phyloP scores from a whole-genome alignment of 441 rosid genomes.

The Syzygium malaccense region DNA sequence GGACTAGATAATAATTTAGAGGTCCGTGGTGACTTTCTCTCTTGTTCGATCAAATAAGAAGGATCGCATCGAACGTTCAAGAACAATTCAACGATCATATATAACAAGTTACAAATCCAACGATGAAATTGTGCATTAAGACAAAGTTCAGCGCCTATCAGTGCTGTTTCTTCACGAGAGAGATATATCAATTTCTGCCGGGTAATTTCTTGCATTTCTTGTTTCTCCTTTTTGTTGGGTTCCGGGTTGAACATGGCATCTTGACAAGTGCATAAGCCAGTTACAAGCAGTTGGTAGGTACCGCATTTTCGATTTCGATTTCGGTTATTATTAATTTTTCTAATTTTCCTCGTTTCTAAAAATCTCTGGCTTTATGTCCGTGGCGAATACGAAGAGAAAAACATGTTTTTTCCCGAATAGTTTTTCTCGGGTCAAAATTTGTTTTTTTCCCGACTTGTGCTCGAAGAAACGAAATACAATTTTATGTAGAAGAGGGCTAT shows the following conservation, averaged over 20 bases:
- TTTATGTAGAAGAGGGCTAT: neutral
- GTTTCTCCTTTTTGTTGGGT: neutral
- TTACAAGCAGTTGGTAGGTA: neutral
- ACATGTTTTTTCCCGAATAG: neutral
- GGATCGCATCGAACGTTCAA: neutral
- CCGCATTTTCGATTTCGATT: neutral
- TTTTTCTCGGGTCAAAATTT: neutral
- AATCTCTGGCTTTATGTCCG: neutral
- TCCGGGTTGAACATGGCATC: neutral
- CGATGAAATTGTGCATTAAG: neutral
- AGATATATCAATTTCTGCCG: rapidly evolving
- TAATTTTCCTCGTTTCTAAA: neutral
- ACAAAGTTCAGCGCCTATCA: neutral
- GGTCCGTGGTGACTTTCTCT: neutral
- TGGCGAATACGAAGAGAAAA: neutral
- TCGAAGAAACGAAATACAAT: no score
- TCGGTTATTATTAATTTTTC: neutral
- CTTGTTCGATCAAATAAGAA: neutral
- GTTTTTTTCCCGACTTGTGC: neutral
- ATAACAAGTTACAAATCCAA: rapidly evolving
- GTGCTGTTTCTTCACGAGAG: neutral
- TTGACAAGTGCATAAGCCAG: neutral
- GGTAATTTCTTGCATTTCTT: neutral
- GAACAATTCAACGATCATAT: rapidly evolving
- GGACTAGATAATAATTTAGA: neutral